Base-by-base conservation (phyloP, 495 filamentous ascomycete genomes). In the Antarctomyces pellizariae region DNA sequence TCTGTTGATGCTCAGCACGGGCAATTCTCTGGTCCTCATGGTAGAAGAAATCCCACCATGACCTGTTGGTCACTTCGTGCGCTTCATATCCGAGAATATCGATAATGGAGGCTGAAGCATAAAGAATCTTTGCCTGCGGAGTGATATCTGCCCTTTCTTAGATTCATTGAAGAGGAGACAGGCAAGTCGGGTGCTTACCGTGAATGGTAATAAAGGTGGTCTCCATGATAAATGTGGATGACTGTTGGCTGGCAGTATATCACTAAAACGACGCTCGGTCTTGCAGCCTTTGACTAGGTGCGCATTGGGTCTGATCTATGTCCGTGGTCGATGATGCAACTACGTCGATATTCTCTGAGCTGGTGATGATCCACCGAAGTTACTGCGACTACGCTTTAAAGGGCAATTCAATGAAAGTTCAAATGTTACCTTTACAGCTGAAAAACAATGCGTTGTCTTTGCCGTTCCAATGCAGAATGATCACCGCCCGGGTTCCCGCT, bases 191-290 rank as follows among this genome's bases (percentile, higher is more conserved):
- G 34, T 37, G 63, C 71, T 53, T 49, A 69, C 80, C 78, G 49
- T 89, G 79, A 37, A 89, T 89, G 35, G 79, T 79, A 53, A 90
- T 89, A 54, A 89, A 89, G 22, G 79, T 90, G 36, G 74, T 76
- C 51, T 86, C 79, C 78, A 86, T 86, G 42, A 37, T 50, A 47
- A 41, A n/a, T n/a, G n/a, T n/a, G n/a, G n/a, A n/a, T n/a, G 14
- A 18, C 17, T 35, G 17, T 18, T 18, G 2, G 11, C 4, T 5
- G 24, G 24, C 7, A 0, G 24, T 14, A 28, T 15, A 29, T 13
- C 19, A n/a, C 20, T 14, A 35, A 36, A 33, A 18, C 25, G 24
- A 10, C 4, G 16, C 24, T 22, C 28, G n/a, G n/a, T n/a, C n/a
- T n/a, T n/a, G n/a, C n/a, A n/a, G n/a, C n/a, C n/a, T n/a, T n/a